These are phyloP conservation scores for Leishmania martiniquensis DNA, from an alignment of 208 protist species.

Conservation along the genomic window DNA sequence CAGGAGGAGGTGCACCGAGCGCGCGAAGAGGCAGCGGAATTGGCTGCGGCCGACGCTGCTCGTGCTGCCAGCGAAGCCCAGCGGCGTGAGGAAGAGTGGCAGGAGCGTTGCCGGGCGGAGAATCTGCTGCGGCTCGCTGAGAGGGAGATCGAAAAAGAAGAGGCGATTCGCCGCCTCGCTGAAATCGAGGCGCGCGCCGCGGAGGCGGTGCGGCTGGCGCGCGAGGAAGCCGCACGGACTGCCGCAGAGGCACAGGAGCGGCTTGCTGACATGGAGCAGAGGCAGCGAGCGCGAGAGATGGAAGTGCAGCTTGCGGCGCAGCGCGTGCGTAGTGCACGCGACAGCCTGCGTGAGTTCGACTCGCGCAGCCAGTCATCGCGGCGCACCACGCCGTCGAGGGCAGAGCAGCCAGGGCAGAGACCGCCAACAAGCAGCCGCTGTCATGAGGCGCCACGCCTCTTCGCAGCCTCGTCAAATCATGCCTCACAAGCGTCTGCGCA, in stretches of 20 bases:
- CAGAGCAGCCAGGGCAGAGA: too few species aligned
- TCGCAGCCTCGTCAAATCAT: neutral
- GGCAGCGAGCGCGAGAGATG: slow-evolving; percentile 43
- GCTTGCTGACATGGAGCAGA: slow-evolving; percentile 46
- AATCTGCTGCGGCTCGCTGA: slow-evolving; percentile 38
- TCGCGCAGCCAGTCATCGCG: slow-evolving; percentile 22
- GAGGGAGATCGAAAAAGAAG: slow-evolving; percentile 37
- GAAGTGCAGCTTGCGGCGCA: slow-evolving; percentile 44
- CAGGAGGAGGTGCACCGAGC: slow-evolving; percentile 40
- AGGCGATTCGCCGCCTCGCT: slow-evolving; percentile 36
- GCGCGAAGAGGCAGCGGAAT: slow-evolving; percentile 43
- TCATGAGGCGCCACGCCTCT: neutral
- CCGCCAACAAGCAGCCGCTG: neutral
- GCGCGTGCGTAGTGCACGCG: slow-evolving; percentile 25
- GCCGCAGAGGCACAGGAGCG: slow-evolving; percentile 45
- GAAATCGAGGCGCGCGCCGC: slow-evolving; percentile 42
- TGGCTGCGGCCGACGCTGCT: slow-evolving; percentile 46
- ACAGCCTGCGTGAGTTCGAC: slow-evolving; percentile 35
- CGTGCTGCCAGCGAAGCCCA: slow-evolving; percentile 36
- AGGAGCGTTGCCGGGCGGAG: slow-evolving; percentile 30
- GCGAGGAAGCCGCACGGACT: slow-evolving; percentile 40
- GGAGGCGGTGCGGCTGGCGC: slow-evolving; percentile 43
- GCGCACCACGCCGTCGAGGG: slow-evolving; percentile 24
- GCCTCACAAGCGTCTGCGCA: neutral
- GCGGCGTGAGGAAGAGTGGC: slow-evolving; percentile 39